Base-by-base conservation (phyloP, 1,284 basidiomycete genomes). In the Pyrrhoderma lamaoense region DNA sequence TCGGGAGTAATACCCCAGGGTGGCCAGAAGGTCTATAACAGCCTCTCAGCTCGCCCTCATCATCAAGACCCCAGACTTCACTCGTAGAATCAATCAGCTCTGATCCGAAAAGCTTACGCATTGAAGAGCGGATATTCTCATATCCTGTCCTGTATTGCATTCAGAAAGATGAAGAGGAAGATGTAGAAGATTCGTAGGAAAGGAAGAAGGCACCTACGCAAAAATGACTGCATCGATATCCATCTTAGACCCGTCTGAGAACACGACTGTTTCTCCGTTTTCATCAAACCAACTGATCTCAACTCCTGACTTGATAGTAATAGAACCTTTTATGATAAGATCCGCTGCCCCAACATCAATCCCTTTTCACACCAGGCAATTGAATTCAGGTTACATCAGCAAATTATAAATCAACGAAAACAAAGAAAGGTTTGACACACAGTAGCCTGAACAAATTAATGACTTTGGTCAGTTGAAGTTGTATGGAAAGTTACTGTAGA, bases 331-430 rank as follows among this genome's bases (percentile, higher is more conserved):
- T 14, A 54, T 58, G 45, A 65, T 63, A 2, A 60, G 54, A 8
- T 70, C 61, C 2, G 68, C 67, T 31, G 64, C 65, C 16, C 73
- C 74, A 19, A 72, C 68, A 55, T 75, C 72, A 31, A 68, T 57
- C 66, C 64, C 67, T 69, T 25, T 19, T 21, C 11, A 38, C 22
- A 35, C 19, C n/a, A n/a, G 43, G 39, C 16, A 37, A 19, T n/a
- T n/a, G n/a, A n/a, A n/a, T n/a, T 11, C 42, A 25, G 19, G 25
- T 13, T 25, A 51, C 23, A 43, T 25, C 8, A 38, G 16, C 18
- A 19, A 16, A 18, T 31, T 11, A 49, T 42, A 13, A 49, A 40
- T 4, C 16, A 3, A 8, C 8, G 3, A 13, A 25, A 38, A 45
- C 9, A 11, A 45, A 9, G 23, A 23, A 18, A 27, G 40, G 14